Evolutionary conservation across 164 flowering plant genomes (phyloP), one percentile per base, ranked within the genome.

Genomic region (Aristolochia contorta): DNA sequence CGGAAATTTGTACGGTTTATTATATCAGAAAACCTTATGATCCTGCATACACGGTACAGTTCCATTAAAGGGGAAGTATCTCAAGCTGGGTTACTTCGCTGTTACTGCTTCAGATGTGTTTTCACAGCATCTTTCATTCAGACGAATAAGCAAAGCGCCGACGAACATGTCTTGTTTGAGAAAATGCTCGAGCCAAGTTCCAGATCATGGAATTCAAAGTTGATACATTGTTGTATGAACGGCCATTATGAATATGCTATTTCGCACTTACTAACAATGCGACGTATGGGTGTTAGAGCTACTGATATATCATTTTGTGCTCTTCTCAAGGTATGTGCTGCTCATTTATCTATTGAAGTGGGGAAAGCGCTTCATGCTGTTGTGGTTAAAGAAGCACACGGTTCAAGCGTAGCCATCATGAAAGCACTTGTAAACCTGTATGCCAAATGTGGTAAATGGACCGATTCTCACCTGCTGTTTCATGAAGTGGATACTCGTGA

Each of bases 401-500:
- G 70, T 18, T 67, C 77, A 16, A 80, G 78, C 64, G 66, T 47
- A 12, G 45, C 57, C 49, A 72, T 83, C 3, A 72, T 73, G 18
- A 91, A 91, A 60, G 84, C 81, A 15, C 64, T 87, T 60, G 80
- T 90, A 64, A 90, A 87, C 70, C 68, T 86, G 87, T 87, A 91
- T 69, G 95, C 95, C 4, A 91, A 85, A 68, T 79, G 78, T 48
- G 80, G 83, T 13, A 69, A 57, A 37, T 59, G 78, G 21, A 54
- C 61, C 60, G 86, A 87, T 48, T 79, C 81, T 60, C 67, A 57
- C 56, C 62, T 54, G 19, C 51, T 87, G 58, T 90, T 85, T 66
- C 66, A 68, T 58, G 67, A 76, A 48, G 65, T 79, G 71, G 57
- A 47, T 22, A 24, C 30, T 25, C 30, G 32, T 48, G 89, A 91